Evolutionary conservation across 495 filamentous ascomycete species (phyloP), one percentile per base, ranked within the genome.

Genomic region (Bombardia bombarda): DNA sequence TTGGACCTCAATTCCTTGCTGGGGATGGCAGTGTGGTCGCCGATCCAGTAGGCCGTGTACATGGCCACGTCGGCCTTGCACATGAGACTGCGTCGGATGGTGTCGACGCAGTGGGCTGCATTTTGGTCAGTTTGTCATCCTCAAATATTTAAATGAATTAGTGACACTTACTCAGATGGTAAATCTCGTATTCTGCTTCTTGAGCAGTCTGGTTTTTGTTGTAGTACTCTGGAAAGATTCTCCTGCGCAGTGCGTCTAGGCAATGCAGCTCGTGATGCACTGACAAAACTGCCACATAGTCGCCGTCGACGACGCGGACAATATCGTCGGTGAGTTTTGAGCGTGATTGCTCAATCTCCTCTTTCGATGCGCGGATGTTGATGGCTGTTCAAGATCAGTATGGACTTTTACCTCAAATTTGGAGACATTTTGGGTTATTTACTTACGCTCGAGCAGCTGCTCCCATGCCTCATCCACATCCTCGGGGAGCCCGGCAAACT

Each of bases 81-180:
- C 57, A 65, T 67, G 12, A 63, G 32, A 2, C 50, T 42, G 40
- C 61, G 57, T 19, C 61, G 61, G 26, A 67, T 46, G 4, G 46
- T 46, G 18, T 65, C 60, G 47, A 67, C 49, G 46, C 63, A 67
- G 43, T 67, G 63, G 13, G 57, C 63, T 66, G 32, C 7, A 35
- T 4, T 4, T n/a, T 18, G 32, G 32, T 33, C 16, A 17, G 14
- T 17, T 4, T 13, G n/a, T 34, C 2, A 19, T 7, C 10, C 2
- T 34, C 32, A 17, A 8, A 17, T 2, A 8, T 14, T 3, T 7
- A 9, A n/a, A 34, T 9, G 32, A 16, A 16, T 9, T 4, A 17
- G 14, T 17, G 2, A 14, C 14, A 14, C 13, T 30, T 30, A n/a
- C n/a, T n/a, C n/a, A n/a, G 26, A 7, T 28, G 26, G 26, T 28